A percentile compares a stretch with the other conserved stretches of the same genome.
These are phyloP conservation scores for Begonia peltatifolia DNA, from an alignment of 306 rosid genomes.

Conservation along the genomic window DNA sequence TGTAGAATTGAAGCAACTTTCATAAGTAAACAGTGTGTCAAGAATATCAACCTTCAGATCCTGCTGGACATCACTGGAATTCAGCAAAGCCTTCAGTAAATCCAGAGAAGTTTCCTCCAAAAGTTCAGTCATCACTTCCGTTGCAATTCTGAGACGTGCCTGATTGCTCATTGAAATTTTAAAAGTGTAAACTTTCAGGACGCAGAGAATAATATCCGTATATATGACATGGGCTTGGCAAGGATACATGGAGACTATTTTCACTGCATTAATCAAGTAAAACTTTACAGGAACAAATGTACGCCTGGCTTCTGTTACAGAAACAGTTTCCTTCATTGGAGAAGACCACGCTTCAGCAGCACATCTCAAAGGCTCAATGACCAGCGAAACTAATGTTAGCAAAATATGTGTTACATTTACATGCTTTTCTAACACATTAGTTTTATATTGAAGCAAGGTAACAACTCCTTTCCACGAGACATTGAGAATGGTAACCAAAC, in stretches of 20 bases:
- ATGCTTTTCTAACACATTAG: slow-evolving; percentile 25
- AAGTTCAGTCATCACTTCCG: slow-evolving; percentile 48
- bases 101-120: slow-evolving; percentile 61
- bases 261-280: slow-evolving; percentile 65
- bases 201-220: slow-evolving; percentile 44
- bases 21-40: slow-evolving; percentile 39
- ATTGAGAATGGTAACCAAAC: slow-evolving; percentile 61
- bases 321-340: slow-evolving; percentile 31
- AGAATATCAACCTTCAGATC: slow-evolving; percentile 45
- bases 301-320: slow-evolving; percentile 68
- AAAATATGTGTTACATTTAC: slow-evolving; percentile 38
- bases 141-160: slow-evolving; percentile 35
- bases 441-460: slow-evolving; percentile 69
- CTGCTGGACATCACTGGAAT: slow-evolving; percentile 41
- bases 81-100: slow-evolving; percentile 41
- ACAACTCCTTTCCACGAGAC: slow-evolving; percentile 92
- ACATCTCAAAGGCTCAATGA: slow-evolving; percentile 49
- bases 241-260: slow-evolving; percentile 65
- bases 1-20: slow-evolving; percentile 21
- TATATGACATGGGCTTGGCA: slow-evolving; percentile 43
- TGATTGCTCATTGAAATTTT: slow-evolving; percentile 40
- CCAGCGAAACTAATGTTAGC: slow-evolving; percentile 41
- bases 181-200: slow-evolving; percentile 49
- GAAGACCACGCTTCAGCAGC: slow-evolving; percentile 64
- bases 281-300: slow-evolving; percentile 73